Evolutionary conservation across 2,329 filamentous ascomycete species (phyloP), one percentile per base, ranked within the genome.

Genomic region (Lojkania enalia): DNA sequence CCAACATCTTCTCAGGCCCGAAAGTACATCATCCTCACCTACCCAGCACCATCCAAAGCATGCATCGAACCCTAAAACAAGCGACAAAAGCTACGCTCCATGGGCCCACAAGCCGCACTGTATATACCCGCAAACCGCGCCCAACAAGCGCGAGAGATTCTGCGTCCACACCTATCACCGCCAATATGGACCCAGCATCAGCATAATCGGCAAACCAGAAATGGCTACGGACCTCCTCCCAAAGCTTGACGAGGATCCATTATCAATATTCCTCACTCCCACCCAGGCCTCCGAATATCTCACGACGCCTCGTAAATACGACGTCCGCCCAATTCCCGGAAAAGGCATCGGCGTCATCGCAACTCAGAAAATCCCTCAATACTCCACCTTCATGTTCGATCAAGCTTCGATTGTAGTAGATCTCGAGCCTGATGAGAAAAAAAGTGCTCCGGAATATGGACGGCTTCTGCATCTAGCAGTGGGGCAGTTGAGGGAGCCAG

Each of bases 331-430:
- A 9, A 44, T 61, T 2, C 25, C 36, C 11, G 56, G 56, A 1
- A 62, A 62, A 23, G 59, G 44, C 14, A 57, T 49, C 25, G 59
- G 59, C 4, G 57, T 62, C 4, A 30, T 56, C 0, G 55, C 57
- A 0, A 58, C 55, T 9, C 30, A 57, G 0, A 44, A 31, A 15
- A 61, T 62, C 9, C 25, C 37, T 18, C 44, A 51, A 25, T 57
- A 44, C 20, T 57, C 61, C 33, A 61, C 56, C 2, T 51, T 62
- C 33, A 62, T 62, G 59, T 29, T 62, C 4, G 59, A 62, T 32
- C 54, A 57, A 18, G 55, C 57, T 14, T 44, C 35, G 11, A 40
- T 62, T 3, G 51, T 56, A 2, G 32, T 55, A 13, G 56, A 54
- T 29, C 18, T 51, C 20, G 35, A 44, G 3, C 13, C 54, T 1